Percentiles rank a stretch among this genome's conserved stretches.
Evolutionary conservation across 2,329 filamentous ascomycete genomes (phyloP).

Genomic region (Tolypocladium endophyticum): DNA sequence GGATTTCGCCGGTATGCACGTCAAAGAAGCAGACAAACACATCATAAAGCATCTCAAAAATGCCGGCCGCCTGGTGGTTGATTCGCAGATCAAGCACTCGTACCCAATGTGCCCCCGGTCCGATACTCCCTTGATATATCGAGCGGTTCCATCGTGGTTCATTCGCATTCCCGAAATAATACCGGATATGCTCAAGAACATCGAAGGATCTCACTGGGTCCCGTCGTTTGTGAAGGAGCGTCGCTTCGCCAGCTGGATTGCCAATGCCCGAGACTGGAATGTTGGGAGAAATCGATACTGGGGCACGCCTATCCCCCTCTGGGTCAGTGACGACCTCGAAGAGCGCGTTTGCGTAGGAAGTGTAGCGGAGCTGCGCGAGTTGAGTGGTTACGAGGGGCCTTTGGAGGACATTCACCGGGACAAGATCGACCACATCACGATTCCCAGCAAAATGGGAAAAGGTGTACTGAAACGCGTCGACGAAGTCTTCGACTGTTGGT

Average conservation of each 20-base stretch:
- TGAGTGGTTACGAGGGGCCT: constrained; percentile 79
- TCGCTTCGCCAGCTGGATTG: constrained; percentile 85
- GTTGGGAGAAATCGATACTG: constrained; percentile 90
- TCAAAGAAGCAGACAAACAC: constrained; percentile 84
- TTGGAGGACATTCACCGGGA: constrained; percentile 83
- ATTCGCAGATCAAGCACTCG: constrained; percentile 81
- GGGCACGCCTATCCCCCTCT: constrained; percentile 86
- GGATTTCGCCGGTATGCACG: constrained; percentile 78
- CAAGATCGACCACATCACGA: constrained; percentile 88
- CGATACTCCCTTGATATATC: constrained; percentile 90
- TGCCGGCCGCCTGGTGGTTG: constrained; percentile 66
- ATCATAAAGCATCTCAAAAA: constrained; percentile 85
- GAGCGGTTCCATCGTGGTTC: constrained; percentile 90
- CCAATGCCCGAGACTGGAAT: constrained; percentile 89
- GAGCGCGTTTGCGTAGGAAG: constrained; percentile 83
- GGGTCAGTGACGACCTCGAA: constrained; percentile 82
- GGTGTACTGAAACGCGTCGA: constrained; percentile 70
- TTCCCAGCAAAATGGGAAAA: constrained; percentile 81
- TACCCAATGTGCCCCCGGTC: constrained; percentile 92
- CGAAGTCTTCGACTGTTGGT: constrained; percentile 96
- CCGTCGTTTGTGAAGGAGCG: constrained; percentile 84
- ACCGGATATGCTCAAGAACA: constrained; percentile 81
- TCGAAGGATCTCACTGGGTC: constrained; percentile 85
- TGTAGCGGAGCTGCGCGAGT: constrained; percentile 68
- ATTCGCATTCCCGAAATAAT: constrained; percentile 77